These are phyloP conservation scores for Plasmodium chabaudi DNA, from an alignment of 169 alveolate genomes.

Conservation along the genomic window DNA sequence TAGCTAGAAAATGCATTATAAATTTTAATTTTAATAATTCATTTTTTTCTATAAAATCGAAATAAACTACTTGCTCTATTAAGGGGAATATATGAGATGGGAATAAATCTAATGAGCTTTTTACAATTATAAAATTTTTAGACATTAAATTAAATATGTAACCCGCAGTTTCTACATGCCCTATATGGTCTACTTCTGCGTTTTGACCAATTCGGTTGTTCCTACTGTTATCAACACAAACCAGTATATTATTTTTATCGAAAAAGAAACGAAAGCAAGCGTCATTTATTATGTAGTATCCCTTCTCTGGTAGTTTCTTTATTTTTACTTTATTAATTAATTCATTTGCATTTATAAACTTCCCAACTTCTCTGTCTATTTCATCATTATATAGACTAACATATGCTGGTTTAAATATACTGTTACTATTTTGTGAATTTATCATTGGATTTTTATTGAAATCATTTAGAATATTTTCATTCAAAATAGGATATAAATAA, in stretches of 20 bases:
- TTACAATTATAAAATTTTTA: conserved; percentile 19
- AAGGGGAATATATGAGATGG: conserved; percentile 30
- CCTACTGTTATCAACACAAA: conserved; percentile 13
- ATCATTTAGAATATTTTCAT: not conserved
- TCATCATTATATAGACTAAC: conserved; percentile 64
- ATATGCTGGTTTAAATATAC: conserved; percentile 29
- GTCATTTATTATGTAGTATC: conserved; percentile 35
- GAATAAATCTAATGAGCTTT: conserved; percentile 24
- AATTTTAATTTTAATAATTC: conserved; percentile 46
- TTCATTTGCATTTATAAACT: conserved; percentile 20
- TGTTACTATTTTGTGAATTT: not conserved
- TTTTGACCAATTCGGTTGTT: not conserved
- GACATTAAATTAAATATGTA: conserved; percentile 3
- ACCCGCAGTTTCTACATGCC: conserved; percentile 3
- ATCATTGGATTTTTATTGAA: not conserved
- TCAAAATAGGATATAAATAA: conserved; percentile 26
- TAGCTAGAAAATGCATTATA: conserved; percentile 45
- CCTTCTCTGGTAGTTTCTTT: conserved; percentile 9
- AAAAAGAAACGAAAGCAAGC: conserved; percentile 14
- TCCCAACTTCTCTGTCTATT: conserved; percentile 35
- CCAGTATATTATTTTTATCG: conserved; percentile 4
- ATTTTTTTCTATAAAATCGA: conserved; percentile 34
- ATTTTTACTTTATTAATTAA: conserved; percentile 28
- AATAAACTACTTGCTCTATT: conserved; percentile 11
- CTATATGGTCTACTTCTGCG: not conserved